Evolutionary conservation across 768 basidiomycete species (phyloP).

Genomic region (Pleurotus pulmonarius): DNA sequence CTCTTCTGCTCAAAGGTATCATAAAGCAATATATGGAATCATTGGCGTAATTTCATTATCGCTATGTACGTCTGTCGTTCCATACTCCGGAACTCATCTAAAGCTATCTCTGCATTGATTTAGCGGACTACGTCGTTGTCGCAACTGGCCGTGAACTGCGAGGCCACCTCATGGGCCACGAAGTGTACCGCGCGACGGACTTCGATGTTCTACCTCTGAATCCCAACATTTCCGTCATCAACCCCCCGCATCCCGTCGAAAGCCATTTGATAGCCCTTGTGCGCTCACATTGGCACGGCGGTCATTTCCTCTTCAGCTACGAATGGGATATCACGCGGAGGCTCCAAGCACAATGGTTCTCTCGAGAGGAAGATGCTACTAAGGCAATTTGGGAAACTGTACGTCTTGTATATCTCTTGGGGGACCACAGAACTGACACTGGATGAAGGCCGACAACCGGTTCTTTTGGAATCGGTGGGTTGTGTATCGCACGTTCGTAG

Average conservation of each 20-base stretch:
- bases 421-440: not conserved
- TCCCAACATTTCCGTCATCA: conserved; percentile 59
- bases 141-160: conserved; percentile 79
- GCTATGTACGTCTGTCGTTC: conserved; percentile 47
- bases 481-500: no score
- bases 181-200: conserved; percentile 86
- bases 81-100: not conserved
- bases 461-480: conserved; percentile 95
- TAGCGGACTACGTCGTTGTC: conserved; percentile 92
- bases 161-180: conserved; percentile 77
- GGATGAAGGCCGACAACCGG: conserved; percentile 79
- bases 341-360: conserved; percentile 77
- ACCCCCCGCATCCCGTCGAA: conserved; percentile 82
- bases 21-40: conserved; percentile 71
- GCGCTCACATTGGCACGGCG: conserved; percentile 74
- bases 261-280: conserved; percentile 83
- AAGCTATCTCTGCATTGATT: conserved; percentile 1
- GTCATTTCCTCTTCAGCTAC: conserved; percentile 89
- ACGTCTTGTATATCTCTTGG: conserved; percentile 20
- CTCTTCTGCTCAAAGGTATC: conserved; percentile 52
- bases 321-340: conserved; percentile 85
- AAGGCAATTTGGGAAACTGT: conserved; percentile 79
- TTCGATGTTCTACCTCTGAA: conserved; percentile 90
- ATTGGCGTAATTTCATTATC: conserved; percentile 74
- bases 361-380: conserved; percentile 43